phyloP scores from a whole-genome alignment of 495 filamentous ascomycete species.

The Penicillium atrosanguineum region DNA sequence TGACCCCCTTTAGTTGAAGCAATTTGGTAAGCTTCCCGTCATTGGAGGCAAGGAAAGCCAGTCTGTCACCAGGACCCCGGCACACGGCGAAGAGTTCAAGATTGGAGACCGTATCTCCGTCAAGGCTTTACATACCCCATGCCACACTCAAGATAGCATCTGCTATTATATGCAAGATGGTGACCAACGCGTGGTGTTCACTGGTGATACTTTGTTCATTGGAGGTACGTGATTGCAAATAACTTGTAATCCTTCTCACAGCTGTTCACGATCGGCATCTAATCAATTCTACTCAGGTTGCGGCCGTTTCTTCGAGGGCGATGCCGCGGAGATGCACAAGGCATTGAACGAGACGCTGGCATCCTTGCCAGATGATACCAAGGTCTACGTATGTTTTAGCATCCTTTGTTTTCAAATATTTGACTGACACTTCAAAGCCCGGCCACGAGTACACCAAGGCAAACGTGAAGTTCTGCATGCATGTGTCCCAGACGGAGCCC shows the following conservation, averaged over 20 bases:
- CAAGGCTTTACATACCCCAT: conserved; percentile 90
- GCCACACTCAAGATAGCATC: conserved; percentile 97
- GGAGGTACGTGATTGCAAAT: conserved; percentile 59
- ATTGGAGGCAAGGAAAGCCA: conserved; percentile 88
- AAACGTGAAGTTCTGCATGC: conserved; percentile 83
- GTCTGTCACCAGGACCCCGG: conserved; percentile 70
- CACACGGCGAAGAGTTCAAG: conserved; percentile 73
- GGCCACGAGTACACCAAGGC: conserved; percentile 97
- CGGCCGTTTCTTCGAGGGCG: conserved; percentile 97
- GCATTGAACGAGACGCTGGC: conserved; percentile 85
- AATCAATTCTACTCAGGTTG: conserved; percentile 57
- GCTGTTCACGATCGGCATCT: background rate
- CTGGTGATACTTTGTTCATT: conserved; percentile 94
- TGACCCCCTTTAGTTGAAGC: conserved; percentile 56
- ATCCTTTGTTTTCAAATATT: background rate
- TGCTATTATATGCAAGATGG: conserved; percentile 87
- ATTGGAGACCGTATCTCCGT: conserved; percentile 80
- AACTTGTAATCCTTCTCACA: background rate
- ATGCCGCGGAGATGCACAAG: conserved; percentile 83
- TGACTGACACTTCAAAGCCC: conserved; percentile 50
- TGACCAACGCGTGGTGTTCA: conserved; percentile 81
- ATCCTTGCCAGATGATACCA: conserved; percentile 83
- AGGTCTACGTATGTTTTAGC: conserved; percentile 70
- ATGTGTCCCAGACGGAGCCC: conserved; percentile 68
- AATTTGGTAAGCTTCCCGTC: conserved; percentile 64